These are phyloP conservation scores for Phytophthora ramorum DNA, from an alignment of 352 stramenopile species.

Conservation along the genomic window DNA sequence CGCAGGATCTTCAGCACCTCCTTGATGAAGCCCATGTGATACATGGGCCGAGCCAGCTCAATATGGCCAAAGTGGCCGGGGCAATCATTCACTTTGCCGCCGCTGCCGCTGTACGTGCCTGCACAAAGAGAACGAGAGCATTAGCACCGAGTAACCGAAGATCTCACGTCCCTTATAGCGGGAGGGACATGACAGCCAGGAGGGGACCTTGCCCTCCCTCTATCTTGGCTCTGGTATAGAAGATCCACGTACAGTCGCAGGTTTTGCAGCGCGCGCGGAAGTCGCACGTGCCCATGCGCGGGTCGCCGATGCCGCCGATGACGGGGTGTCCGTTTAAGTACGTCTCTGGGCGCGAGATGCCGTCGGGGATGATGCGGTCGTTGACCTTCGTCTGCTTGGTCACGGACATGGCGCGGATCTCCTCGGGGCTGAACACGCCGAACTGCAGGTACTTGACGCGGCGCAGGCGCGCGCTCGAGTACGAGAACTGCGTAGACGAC, in stretches of 20 bases:
- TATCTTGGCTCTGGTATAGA: slow-evolving; percentile 3
- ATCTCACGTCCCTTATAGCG: slow-evolving; percentile 8
- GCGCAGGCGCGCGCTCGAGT: slow-evolving; percentile 94
- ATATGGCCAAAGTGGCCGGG: slow-evolving; percentile 99
- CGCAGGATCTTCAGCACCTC: slow-evolving; percentile 94
- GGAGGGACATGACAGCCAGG: background rate
- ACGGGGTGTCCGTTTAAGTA: slow-evolving; percentile 95
- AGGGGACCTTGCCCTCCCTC: background rate
- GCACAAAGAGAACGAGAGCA: slow-evolving; percentile 8
- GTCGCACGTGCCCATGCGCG: slow-evolving; percentile 96
- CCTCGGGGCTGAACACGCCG: slow-evolving; percentile 97
- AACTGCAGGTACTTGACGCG: slow-evolving; percentile 99
- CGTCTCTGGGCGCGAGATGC: slow-evolving; percentile 92
- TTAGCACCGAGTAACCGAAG: slow-evolving; percentile 13
- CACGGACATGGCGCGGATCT: slow-evolving; percentile 97
- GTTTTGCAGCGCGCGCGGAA: slow-evolving; percentile 91
- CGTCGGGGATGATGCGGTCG: slow-evolving; percentile 95
- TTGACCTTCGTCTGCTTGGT: slow-evolving; percentile 98
- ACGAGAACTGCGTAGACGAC: slow-evolving; percentile 94
- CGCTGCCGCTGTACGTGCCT: slow-evolving; percentile 91
- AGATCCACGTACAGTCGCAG: slow-evolving; percentile 80
- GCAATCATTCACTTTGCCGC: slow-evolving; percentile 96
- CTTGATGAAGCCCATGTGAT: slow-evolving; percentile 98
- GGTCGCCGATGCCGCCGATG: slow-evolving; percentile 98
- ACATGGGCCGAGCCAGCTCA: slow-evolving; percentile 96